Base-by-base conservation (phyloP, 2,329 filamentous ascomycete species). In the Sarocladiaceae sp. region DNA sequence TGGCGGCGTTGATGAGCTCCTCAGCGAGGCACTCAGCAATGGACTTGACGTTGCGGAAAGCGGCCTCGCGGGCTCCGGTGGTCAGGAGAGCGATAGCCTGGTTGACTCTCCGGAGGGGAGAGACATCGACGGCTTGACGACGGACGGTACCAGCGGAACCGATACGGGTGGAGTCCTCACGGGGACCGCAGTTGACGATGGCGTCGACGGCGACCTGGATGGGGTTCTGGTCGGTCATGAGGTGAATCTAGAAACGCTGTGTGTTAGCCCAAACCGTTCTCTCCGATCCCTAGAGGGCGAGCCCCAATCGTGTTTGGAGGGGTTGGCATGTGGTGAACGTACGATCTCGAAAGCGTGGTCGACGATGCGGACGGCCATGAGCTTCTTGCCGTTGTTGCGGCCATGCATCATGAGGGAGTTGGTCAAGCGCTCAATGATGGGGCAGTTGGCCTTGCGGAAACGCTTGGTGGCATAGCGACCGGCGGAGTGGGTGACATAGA, bases 321-420 rank as follows among this genome's bases (percentile, higher is more conserved):
- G 52, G 26, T 28, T 26, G 51, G 36, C 17, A n/a, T 44, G 23
- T 54, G 54, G 50, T 51, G 49, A 60, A 88, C 90, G 76, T 87
- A 97, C 93, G 75, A 99, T 99, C 84, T 99, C 95, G 79, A 99
- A 99, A 69, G 93, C 79, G 84, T 99, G 94, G 66, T 92, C 92
- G 69, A 99, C 92, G 67, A 99, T 99, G 79, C 94, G 91, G 76
- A 97, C 93, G 73, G 94, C 95, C 92, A 96, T 97, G 73, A 97
- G 87, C 90, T 99, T 99, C 89, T 99, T 99, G 79, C 94, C 94
- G 89, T 97, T 99, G 90, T 99, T 99, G 80, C 94, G 94, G 79
- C 94, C 94, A 87, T 99, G 96, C 93, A 97, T 97, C 95, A 99
- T 99, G 75, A 99, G 87, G 56, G 94, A 97, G 89, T 99, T 99